phyloP scores from a whole-genome alignment of 2,329 filamentous ascomycete species.

The Aspergillus latus region DNA sequence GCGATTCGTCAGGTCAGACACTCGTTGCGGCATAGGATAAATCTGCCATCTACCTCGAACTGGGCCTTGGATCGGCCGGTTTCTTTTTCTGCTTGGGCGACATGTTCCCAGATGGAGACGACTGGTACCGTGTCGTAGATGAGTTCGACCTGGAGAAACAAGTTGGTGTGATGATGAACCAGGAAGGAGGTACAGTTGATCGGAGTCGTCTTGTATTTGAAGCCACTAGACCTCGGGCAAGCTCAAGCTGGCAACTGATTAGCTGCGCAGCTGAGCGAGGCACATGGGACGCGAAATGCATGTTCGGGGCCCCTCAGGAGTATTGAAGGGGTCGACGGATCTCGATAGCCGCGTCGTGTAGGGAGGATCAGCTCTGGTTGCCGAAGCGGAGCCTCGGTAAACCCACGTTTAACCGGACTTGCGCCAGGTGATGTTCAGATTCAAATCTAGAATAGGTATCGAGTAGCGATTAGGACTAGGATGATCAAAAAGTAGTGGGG shows the following conservation, averaged over 20 bases:
- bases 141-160: slow-evolving; percentile 18
- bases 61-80: slow-evolving; percentile 58
- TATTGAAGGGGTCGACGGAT: neutral
- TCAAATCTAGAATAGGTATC: neutral
- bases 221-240: slow-evolving; percentile 14
- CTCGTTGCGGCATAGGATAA: neutral
- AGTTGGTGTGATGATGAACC: neutral
- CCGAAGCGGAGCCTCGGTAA: slow-evolving; percentile 17
- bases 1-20: neutral
- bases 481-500: neutral
- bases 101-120: slow-evolving; percentile 23
- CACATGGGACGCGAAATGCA: slow-evolving; percentile 12
- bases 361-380: neutral
- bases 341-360: neutral
- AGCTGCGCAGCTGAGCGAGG: slow-evolving; percentile 12
- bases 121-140: slow-evolving; percentile 9
- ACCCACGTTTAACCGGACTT: slow-evolving; percentile 12
- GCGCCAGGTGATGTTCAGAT: neutral
- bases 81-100: slow-evolving; percentile 34
- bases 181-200: neutral
- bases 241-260: slow-evolving; percentile 9
- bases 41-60: slow-evolving; percentile 54
- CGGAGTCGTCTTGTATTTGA: slow-evolving; percentile 7
- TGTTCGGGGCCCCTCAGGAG: slow-evolving; percentile 1
- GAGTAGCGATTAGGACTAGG: neutral